These are phyloP conservation scores for Chlamydomonas sp. DNA, from an alignment of 139 green algal species.

Conservation along the genomic window DNA sequence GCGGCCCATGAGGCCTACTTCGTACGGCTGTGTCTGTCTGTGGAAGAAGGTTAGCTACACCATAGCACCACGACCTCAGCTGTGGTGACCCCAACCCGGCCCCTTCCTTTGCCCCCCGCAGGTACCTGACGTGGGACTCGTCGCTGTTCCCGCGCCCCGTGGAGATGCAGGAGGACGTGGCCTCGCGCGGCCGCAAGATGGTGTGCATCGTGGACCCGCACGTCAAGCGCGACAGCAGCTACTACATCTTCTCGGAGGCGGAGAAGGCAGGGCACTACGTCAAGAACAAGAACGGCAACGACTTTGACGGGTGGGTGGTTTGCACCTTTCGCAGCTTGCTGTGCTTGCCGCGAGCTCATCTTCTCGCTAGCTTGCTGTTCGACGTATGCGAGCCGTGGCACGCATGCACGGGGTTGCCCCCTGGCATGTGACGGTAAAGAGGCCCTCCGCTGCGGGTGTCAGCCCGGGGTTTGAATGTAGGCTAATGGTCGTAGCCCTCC, in stretches of 20 bases:
- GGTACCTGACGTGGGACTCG: slow-evolving; percentile 98
- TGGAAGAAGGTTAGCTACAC: no score
- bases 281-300: slow-evolving; percentile 79
- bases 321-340: background rate
- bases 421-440: no score
- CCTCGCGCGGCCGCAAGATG: slow-evolving; percentile 84
- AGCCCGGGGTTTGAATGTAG: no score
- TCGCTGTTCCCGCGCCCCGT: slow-evolving; percentile 82
- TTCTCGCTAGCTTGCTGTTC: no score
- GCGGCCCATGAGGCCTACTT: background rate
- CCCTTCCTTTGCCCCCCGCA: slow-evolving; percentile 27
- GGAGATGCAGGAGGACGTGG: slow-evolving; percentile 39
- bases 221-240: slow-evolving; percentile 92
- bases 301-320: slow-evolving; percentile 89
- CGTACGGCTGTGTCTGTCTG: background rate
- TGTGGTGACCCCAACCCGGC: background rate
- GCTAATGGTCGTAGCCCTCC: background rate
- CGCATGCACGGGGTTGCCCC: no score
- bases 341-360: background rate
- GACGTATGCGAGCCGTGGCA: no score
- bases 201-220: slow-evolving; percentile 99
- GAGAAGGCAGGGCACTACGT: slow-evolving; percentile 86
- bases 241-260: slow-evolving; percentile 90
- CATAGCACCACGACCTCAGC: background rate
- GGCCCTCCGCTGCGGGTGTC: no score